Percentiles rank a stretch among this genome's conserved stretches.
phyloP scores from a whole-genome alignment of 2,329 filamentous ascomycete species.

The Aspergillus intermedius region DNA sequence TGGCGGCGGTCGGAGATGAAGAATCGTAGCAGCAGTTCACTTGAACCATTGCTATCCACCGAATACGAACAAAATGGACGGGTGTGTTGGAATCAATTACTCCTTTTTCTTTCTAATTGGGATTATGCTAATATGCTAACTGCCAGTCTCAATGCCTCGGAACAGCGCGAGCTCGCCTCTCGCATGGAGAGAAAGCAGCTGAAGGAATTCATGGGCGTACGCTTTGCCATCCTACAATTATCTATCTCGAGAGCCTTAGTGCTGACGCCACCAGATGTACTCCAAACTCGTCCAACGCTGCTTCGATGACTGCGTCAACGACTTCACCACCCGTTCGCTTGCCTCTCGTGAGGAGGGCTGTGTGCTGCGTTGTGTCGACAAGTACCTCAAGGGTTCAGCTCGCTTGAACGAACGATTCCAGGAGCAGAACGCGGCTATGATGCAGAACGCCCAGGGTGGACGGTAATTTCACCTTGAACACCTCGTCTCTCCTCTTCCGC shows the following conservation, averaged over 20 bases:
- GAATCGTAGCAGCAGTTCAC: constrained; percentile 1
- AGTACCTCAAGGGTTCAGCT: constrained; percentile 87
- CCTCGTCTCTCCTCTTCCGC: neutral
- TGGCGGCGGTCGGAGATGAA: constrained; percentile 4
- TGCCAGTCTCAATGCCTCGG: constrained; percentile 61
- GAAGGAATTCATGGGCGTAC: constrained; percentile 95
- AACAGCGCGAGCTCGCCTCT: constrained; percentile 87
- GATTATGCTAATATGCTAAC: neutral
- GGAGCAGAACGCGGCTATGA: constrained; percentile 64
- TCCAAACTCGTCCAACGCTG: constrained; percentile 58
- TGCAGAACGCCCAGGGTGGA: constrained; percentile 47
- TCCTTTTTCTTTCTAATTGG: neutral
- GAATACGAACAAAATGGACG: constrained; percentile 28
- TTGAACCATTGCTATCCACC: constrained; percentile 1
- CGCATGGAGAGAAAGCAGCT: constrained; percentile 98
- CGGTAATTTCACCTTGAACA: neutral
- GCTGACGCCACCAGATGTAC: constrained; percentile 50
- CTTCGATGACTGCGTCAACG: constrained; percentile 95
- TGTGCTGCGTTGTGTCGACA: constrained; percentile 90
- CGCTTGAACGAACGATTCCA: constrained; percentile 87
- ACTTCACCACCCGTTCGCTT: constrained; percentile 96
- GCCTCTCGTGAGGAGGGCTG: constrained; percentile 83
- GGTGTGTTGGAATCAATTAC: constrained; percentile 14
- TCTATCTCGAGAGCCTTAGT: too few relatives aligned
- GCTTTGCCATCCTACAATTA: too few relatives aligned